These are phyloP conservation scores for Zoysia matrella DNA, from an alignment of 202 grass and related monocot species.

Conservation along the genomic window DNA sequence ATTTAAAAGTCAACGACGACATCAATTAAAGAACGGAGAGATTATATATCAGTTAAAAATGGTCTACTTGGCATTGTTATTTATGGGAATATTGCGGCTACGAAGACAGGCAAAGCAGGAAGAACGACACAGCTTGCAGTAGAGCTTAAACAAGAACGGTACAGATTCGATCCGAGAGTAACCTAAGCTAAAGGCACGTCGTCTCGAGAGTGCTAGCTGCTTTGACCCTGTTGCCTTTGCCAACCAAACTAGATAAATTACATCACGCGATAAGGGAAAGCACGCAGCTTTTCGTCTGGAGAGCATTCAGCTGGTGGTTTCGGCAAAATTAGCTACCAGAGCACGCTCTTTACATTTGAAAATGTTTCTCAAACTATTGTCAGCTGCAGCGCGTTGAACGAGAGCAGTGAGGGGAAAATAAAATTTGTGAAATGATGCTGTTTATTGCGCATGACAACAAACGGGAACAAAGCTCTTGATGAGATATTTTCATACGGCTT, in stretches of 20 bases:
- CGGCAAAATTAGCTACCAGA: too few species aligned
- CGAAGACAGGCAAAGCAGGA: constrained; percentile 15
- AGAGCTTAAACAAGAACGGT: constrained; percentile 50
- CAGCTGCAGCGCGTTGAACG: too few species aligned
- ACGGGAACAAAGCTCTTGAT: neutral
- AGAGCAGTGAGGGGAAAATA: too few species aligned
- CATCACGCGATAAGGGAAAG: neutral
- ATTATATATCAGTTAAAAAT: neutral
- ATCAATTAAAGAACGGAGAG: too few species aligned
- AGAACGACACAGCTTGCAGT: constrained; percentile 47
- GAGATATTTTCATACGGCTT: constrained; percentile 31
- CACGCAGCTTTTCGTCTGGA: neutral
- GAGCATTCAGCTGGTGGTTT: too few species aligned
- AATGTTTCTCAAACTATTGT: too few species aligned
- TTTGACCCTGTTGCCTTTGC: constrained; percentile 33
- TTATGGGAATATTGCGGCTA: constrained; percentile 16
- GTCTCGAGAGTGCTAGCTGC: neutral
- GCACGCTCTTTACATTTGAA: too few species aligned
- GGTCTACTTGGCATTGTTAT: neutral
- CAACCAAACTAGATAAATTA: constrained; percentile 21
- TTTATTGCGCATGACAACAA: neutral
- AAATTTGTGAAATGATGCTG: neutral
- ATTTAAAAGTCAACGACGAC: too few species aligned
- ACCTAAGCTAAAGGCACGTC: constrained; percentile 22
- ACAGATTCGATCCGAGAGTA: constrained; percentile 30